Base-by-base conservation (phyloP, 352 stramenopile species). In the Globisporangium nodosum region DNA sequence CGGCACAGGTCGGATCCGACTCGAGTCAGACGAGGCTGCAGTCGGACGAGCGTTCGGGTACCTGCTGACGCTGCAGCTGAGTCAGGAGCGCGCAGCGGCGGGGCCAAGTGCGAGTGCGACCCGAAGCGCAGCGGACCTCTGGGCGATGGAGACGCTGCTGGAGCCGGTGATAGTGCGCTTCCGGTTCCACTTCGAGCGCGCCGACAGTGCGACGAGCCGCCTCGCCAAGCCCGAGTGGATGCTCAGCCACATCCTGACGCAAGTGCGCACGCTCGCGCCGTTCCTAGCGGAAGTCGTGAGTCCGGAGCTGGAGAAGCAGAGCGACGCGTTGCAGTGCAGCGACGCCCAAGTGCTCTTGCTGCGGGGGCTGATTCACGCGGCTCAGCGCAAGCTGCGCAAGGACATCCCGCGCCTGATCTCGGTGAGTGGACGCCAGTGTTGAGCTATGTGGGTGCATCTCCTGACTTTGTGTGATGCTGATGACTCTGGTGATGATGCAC, bases 191-290 rank as follows among this genome's bases (percentile, higher is more conserved):
- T 92, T 92, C 60, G 78, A 86, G 56, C 70, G 78, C n/a, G 8
- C 27, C 1, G 76, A 85, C 4, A 92, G 82, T 61, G 66, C 74
- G 31, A 90, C 78, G 16, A 92, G 89, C 56, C 76, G 78, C 35
- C 45, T 92, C 8, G 70, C 78, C 3, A 92, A 89, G 67, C 82
- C 82, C 0, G 82, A 92, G 60, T 92, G 82, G 82, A 82, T 75
- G 58, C 53, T 92, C 18, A 81, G 60, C 51, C 64, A 89, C 56
- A 65, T 90, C 3, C 64, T 83, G 27, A 68, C 87, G 24, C 82
- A 92, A 60, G 76, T 68, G 2, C 69, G 66, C n/a, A 58, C 49
- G 0, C 76, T 90, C 53, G 70, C 58, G 8, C 56, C 31, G 3
- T 88, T 92, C 48, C 54, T 88, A 15, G 63, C 58, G 3, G 45